phyloP scores from a whole-genome alignment of 2,329 filamentous ascomycete genomes.

The Stylonectria norvegica region DNA sequence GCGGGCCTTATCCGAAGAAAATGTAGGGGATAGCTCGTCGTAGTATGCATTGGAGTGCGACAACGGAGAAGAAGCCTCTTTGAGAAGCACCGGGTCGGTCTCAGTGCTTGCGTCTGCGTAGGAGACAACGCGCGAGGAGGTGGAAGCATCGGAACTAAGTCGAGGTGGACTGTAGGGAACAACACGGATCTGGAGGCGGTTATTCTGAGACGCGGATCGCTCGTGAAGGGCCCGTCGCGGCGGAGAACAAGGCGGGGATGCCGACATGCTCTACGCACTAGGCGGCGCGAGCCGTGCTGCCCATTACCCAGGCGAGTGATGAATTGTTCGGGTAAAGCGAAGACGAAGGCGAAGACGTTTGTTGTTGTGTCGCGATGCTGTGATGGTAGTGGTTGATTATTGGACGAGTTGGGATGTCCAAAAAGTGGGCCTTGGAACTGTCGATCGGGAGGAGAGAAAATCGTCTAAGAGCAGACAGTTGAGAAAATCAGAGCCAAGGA shows the following conservation, averaged over 20 bases:
- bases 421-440: too few relatives aligned
- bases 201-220: constrained; percentile 27
- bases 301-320: constrained; percentile 6
- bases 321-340: too few relatives aligned
- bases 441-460: too few relatives aligned
- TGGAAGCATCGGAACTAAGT: constrained; percentile 31
- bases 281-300: constrained; percentile 17
- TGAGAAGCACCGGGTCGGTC: constrained; percentile 18
- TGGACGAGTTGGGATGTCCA: too few relatives aligned
- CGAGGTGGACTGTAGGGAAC: constrained; percentile 39
- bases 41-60: constrained; percentile 20
- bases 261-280: constrained; percentile 33
- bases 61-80: constrained; percentile 14
- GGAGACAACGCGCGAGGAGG: constrained; percentile 24
- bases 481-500: too few relatives aligned
- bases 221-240: constrained; percentile 29
- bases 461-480: too few relatives aligned
- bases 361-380: too few relatives aligned
- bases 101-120: constrained; percentile 22
- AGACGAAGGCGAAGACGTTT: too few relatives aligned
- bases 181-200: constrained; percentile 35
- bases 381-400: too few relatives aligned
- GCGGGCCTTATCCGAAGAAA: constrained; percentile 17
- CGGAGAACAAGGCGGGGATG: constrained; percentile 29
- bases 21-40: constrained; percentile 25